phyloP scores from a whole-genome alignment of 2,329 filamentous ascomycete genomes.

The Pseudogymnoascus sp. region DNA sequence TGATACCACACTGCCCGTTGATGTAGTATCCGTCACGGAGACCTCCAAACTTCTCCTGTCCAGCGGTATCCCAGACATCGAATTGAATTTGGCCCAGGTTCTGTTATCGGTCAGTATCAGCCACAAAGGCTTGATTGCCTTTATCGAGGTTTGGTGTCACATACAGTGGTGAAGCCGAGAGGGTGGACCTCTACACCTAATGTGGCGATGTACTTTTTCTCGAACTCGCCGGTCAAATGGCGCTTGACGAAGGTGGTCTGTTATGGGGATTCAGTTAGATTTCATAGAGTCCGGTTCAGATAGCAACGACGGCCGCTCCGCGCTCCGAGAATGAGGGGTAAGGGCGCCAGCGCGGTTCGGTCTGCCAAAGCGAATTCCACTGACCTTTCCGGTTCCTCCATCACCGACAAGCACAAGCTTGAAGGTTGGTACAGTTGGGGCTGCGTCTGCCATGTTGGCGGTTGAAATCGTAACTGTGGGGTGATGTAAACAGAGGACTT shows the following conservation, averaged over 20 bases:
- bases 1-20: slow-evolving; percentile 99
- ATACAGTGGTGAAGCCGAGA: slow-evolving; percentile 93
- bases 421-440: slow-evolving; percentile 68
- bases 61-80: slow-evolving; percentile 98
- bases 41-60: slow-evolving; percentile 99
- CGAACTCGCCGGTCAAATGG: slow-evolving; percentile 98
- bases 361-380: slow-evolving; percentile 26
- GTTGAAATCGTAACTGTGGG: slow-evolving; percentile 14
- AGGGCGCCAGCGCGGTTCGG: neutral
- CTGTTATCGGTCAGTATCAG: slow-evolving; percentile 33
- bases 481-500: slow-evolving; percentile 22
- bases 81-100: slow-evolving; percentile 97
- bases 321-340: slow-evolving; percentile 13
- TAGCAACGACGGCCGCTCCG: slow-evolving; percentile 6
- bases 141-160: slow-evolving; percentile 33
- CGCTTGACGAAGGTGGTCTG: slow-evolving; percentile 99
- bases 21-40: slow-evolving; percentile 99
- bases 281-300: neutral
- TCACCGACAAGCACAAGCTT: slow-evolving; percentile 99
- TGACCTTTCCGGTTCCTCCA: slow-evolving; percentile 98
- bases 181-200: slow-evolving; percentile 99
- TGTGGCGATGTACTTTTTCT: slow-evolving; percentile 99
- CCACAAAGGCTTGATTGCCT: neutral
- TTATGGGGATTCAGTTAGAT: slow-evolving; percentile 10
- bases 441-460: slow-evolving; percentile 54